A percentile compares a stretch with the other conserved stretches of the same genome.
Conservation (phyloP, 108 stramenopile species). For the Nannochloropsis salina region DNA sequence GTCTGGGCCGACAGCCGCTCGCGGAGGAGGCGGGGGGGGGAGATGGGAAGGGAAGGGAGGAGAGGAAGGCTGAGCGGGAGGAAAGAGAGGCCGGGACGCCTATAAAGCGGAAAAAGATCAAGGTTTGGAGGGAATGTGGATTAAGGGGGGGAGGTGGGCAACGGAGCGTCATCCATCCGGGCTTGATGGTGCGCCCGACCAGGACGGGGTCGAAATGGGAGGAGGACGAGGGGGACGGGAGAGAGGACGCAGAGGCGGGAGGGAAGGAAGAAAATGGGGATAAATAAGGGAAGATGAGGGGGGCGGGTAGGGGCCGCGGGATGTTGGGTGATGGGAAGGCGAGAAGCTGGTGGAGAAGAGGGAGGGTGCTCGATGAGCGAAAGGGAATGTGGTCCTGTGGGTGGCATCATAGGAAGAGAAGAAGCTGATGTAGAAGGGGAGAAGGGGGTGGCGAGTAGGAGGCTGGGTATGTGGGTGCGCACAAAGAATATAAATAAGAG, state of each 20-base stretch:
- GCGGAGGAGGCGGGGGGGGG: background rate
- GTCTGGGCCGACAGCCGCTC: background rate
- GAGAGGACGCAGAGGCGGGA: background rate
- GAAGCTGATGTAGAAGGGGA: too few relatives aligned
- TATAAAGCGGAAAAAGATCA: too few relatives aligned
- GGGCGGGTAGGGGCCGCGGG: background rate
- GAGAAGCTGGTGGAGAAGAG: too few relatives aligned
- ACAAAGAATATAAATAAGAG: too few relatives aligned
- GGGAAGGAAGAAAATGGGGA: background rate
- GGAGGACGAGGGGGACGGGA: background rate
- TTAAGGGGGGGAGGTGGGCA: background rate
- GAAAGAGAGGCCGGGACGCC: background rate
- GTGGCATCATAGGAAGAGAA: too few relatives aligned
- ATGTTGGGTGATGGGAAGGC: too few relatives aligned
- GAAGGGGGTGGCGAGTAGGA: too few relatives aligned
- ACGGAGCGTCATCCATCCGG: background rate
- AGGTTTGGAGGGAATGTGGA: background rate
- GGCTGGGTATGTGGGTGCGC: too few relatives aligned
- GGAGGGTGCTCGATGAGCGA: too few relatives aligned
- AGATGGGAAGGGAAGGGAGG: background rate
- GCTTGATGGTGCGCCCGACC: background rate
- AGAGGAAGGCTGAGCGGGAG: background rate
- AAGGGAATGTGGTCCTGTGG: too few relatives aligned
- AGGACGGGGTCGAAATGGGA: background rate
- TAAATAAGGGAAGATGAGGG: background rate